A percentile compares a stretch with the other conserved stretches of the same genome.
Conservation (phyloP, 2,329 filamentous ascomycete species). For the Fusarium nisikadoi region DNA sequence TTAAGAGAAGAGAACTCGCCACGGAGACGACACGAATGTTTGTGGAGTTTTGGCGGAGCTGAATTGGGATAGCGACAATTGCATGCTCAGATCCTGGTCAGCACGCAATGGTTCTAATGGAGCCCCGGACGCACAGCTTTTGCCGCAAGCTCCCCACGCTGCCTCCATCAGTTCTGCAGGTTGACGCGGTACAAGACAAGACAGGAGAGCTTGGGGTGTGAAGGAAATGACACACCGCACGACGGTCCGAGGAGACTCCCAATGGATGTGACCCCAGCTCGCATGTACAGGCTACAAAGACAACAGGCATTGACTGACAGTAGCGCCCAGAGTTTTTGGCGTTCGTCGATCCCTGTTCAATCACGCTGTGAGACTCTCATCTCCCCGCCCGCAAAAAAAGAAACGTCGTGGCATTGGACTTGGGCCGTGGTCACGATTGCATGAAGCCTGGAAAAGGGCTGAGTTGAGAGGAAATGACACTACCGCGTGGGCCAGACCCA, state of each 20-base stretch:
- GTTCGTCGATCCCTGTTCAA: constrained; percentile 32
- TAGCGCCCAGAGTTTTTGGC: constrained; percentile 23
- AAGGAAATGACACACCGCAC: constrained; percentile 1
- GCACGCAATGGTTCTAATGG: constrained; percentile 42
- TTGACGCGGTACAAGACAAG: constrained; percentile 11
- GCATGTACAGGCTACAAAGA: neutral
- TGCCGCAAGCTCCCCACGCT: constrained; percentile 34
- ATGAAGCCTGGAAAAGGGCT: constrained; percentile 14
- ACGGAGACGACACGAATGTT: constrained; percentile 24
- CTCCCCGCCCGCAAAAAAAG: constrained; percentile 1
- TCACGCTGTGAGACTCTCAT: constrained; percentile 4
- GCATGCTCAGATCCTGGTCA: constrained; percentile 45
- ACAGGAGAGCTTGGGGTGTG: constrained; percentile 21
- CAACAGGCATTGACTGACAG: neutral
- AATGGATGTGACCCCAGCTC: neutral
- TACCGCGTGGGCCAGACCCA: constrained; percentile 19
- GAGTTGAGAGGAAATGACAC: neutral
- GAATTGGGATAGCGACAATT: constrained; percentile 35
- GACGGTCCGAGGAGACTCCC: constrained; percentile 20
- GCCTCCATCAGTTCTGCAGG: constrained; percentile 4
- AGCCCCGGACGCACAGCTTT: constrained; percentile 4
- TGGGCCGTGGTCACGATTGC: neutral
- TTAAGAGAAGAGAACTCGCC: neutral
- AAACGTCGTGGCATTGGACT: neutral
- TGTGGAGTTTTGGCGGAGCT: constrained; percentile 33